phyloP scores from a whole-genome alignment of 305 asterid species.

The Fraxinus sp. region DNA sequence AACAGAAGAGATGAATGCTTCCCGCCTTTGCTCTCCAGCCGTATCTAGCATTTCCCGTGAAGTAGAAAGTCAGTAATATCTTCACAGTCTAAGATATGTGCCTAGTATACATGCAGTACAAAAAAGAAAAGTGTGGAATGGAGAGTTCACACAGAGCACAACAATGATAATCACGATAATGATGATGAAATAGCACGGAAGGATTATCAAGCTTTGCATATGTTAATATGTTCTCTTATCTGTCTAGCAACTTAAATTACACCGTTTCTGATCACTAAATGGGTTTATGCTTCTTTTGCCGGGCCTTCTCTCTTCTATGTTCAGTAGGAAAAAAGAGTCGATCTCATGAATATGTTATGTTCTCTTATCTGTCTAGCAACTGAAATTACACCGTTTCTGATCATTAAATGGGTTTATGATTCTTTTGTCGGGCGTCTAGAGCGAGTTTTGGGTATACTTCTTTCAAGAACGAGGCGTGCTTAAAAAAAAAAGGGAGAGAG shows the following conservation, averaged over 20 bases:
- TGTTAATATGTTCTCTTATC: not conserved
- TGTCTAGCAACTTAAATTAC: not conserved
- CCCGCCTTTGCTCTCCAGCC: slow-evolving; percentile 91
- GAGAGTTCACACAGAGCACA: not conserved
- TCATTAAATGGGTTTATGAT: not conserved
- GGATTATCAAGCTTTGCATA: not conserved
- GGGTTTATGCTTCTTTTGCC: not conserved
- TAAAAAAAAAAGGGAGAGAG: not conserved
- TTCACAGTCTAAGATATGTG: slow-evolving; percentile 10
- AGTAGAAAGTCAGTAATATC: slow-evolving; percentile 17
- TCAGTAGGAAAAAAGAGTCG: not conserved
- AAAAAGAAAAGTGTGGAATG: slow-evolving; percentile 8
- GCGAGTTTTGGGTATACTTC: not conserved
- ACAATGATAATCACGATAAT: not conserved
- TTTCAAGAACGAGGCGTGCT: not conserved
- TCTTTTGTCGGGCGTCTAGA: not conserved
- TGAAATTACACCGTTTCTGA: not conserved
- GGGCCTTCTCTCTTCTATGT: not conserved
- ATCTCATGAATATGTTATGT: not conserved
- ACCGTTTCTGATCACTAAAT: not conserved
- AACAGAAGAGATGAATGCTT: slow-evolving; percentile 78
- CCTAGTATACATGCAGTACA: slow-evolving; percentile 13
- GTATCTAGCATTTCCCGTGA: slow-evolving; percentile 57
- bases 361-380: not conserved
- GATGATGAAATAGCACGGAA: not conserved